Percentiles rank a stretch among this genome's conserved stretches.
phyloP scores from a whole-genome alignment of 2,329 filamentous ascomycete species.

The Fusarium clavum region DNA sequence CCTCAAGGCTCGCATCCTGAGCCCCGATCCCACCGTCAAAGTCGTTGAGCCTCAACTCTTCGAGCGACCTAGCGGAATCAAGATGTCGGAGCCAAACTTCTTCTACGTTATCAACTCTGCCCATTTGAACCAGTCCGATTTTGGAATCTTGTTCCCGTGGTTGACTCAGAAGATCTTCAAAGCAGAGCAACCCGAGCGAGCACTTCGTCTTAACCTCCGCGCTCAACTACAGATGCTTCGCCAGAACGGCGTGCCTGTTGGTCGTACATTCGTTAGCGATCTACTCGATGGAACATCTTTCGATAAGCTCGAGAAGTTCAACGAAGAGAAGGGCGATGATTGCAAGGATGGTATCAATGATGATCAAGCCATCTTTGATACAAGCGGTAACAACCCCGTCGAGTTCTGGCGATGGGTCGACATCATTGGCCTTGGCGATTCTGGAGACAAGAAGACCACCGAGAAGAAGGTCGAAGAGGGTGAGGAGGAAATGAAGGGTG shows the following conservation, averaged over 20 bases:
- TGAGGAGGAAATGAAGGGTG: constrained; percentile 52
- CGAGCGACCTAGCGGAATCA: constrained; percentile 57
- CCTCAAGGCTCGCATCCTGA: constrained; percentile 74
- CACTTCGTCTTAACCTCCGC: constrained; percentile 68
- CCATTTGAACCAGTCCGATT: constrained; percentile 86
- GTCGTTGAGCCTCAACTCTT: constrained; percentile 57
- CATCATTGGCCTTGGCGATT: constrained; percentile 60
- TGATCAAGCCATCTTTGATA: constrained; percentile 65
- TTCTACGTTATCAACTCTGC: constrained; percentile 81
- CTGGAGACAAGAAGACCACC: constrained; percentile 47
- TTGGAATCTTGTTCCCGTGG: constrained; percentile 84
- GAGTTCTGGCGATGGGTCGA: constrained; percentile 66
- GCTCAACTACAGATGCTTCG: constrained; percentile 69
- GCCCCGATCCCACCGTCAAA: constrained; percentile 62
- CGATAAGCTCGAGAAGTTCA: constrained; percentile 51
- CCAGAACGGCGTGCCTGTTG: constrained; percentile 60
- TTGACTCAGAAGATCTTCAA: constrained; percentile 69
- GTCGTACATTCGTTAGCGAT: constrained; percentile 62
- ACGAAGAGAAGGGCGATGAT: constrained; percentile 20
- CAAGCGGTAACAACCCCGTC: constrained; percentile 54
- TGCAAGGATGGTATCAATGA: constrained; percentile 56
- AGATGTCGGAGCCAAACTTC: constrained; percentile 69
- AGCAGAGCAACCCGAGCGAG: constrained; percentile 68
- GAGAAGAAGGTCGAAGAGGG: constrained; percentile 51
- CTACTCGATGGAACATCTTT: constrained; percentile 60